Evolutionary conservation across 2,329 filamentous ascomycete species (phyloP), one percentile per base, ranked within the genome.

Genomic region (Fusarium sp.): DNA sequence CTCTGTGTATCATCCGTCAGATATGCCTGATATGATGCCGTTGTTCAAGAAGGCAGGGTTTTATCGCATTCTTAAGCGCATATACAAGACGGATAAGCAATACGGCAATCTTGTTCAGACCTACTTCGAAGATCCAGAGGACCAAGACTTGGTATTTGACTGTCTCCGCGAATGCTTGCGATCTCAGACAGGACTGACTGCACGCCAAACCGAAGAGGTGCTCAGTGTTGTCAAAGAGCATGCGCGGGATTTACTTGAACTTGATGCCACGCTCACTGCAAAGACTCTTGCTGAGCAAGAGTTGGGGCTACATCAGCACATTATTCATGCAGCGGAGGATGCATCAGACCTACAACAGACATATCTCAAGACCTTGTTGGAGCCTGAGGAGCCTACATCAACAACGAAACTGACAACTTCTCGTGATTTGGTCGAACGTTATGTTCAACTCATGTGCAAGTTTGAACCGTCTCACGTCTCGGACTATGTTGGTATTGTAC

Each of bases 1-100:
- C 20, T 98, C 96, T 0, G 89, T 96, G 7, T 97, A 98, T 75
- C 94, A 96, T 56, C 96, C 96, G 17, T 89, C 95, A 5, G 92
- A 97, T 75, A 84, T 96, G 62, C 84, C 89, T 32, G 84, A 84
- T 11, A 82, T 98, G 71, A 90, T 98, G 62, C 89, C 92, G 0
- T 80, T 92, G 1, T 92, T 98, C 72, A 88, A 89, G 70, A 83
- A 89, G 65, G 95, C 96, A 3, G 87, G 89, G 1, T 99, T 98
- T 77, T 96, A 92, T 77, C 90, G 96, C 48, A 95, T 99, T 28
- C 80, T 99, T 54, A 99, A 99, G 80, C 90, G 92, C 15, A 91
- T 93, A 11, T 97, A 96, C 78, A 91, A 89, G 71, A 83, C 86
- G 7, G 93, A 97, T 70, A 90, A 89, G 71, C 90, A 95, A 74